phyloP scores from a whole-genome alignment of 2,329 filamentous ascomycete genomes.

The Onygena corvina region DNA sequence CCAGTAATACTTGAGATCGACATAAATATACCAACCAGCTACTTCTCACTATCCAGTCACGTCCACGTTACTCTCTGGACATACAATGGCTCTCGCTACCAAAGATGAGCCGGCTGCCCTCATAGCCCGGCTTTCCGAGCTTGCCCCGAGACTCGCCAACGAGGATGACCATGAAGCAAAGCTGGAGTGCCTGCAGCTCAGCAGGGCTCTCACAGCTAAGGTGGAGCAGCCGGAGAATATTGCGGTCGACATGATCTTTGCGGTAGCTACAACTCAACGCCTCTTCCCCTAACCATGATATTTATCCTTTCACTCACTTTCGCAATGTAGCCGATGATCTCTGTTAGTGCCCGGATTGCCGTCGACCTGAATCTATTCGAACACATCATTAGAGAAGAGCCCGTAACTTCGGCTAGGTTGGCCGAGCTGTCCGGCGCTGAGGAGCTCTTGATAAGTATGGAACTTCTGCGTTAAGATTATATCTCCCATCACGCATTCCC shows the following conservation, averaged over 20 bases:
- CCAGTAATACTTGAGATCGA: too few relatives aligned
- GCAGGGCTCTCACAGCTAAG: neutral
- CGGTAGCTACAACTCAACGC: neutral
- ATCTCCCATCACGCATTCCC: too few relatives aligned
- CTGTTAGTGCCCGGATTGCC: slow-evolving; percentile 7
- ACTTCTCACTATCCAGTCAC: too few relatives aligned
- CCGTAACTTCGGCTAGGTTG: slow-evolving; percentile 2
- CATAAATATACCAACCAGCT: too few relatives aligned
- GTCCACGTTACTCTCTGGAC: too few relatives aligned
- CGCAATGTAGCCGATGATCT: slow-evolving; percentile 5
- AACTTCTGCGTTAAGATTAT: neutral
- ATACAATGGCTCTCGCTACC: too few relatives aligned
- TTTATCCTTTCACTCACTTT: neutral
- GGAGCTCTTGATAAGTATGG: slow-evolving; percentile 7
- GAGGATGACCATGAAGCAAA: neutral
- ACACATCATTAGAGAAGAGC: slow-evolving; percentile 6
- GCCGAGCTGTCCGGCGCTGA: slow-evolving; percentile 7
- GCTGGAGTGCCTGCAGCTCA: neutral
- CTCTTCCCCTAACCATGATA: neutral
- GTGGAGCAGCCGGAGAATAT: slow-evolving; percentile 7
- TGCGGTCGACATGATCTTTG: slow-evolving; percentile 6
- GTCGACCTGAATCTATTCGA: slow-evolving; percentile 6
- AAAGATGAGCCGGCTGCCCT: neutral
- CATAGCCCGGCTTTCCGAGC: neutral
- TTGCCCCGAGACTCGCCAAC: neutral